phyloP scores from a whole-genome alignment of 441 rosid species.

The Euphorbia neoarborescens region DNA sequence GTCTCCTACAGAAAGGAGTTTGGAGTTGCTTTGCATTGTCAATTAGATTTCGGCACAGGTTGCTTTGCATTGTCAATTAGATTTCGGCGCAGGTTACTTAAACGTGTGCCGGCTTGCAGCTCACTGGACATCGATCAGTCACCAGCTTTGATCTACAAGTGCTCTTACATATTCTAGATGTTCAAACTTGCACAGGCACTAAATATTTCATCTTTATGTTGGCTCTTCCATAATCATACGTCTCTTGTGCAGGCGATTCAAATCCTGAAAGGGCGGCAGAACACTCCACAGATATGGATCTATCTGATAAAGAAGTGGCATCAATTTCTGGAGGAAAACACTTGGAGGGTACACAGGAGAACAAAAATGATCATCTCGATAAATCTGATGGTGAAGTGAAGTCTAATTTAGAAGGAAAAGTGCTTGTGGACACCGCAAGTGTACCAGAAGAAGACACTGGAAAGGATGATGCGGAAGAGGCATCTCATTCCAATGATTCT shows the following conservation, averaged over 20 bases:
- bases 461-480: constrained; percentile 29
- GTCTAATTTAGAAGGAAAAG: constrained; percentile 38
- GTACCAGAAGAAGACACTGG: constrained; percentile 31
- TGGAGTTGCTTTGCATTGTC: not conserved
- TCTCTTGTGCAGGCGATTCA: constrained; percentile 32
- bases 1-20: not conserved
- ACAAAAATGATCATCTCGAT: constrained; percentile 26
- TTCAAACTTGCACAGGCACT: not conserved
- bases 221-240: not conserved
- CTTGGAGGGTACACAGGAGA: constrained; percentile 31
- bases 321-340: constrained; percentile 34
- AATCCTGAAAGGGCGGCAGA: constrained; percentile 27
- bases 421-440: constrained; percentile 26
- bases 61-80: not conserved
- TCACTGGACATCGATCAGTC: not conserved
- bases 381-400: constrained; percentile 43
- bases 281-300: constrained; percentile 25
- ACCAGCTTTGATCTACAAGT: not conserved
- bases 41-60: not conserved
- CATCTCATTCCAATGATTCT: constrained; percentile 28
- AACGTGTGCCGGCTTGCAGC: not conserved
- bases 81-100: not conserved
- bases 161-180: not conserved
- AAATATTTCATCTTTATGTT: not conserved
- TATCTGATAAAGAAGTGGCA: constrained; percentile 43